Evolutionary conservation across 1,284 basidiomycete genomes (phyloP).

Genomic region (Ganoderma boninense): DNA sequence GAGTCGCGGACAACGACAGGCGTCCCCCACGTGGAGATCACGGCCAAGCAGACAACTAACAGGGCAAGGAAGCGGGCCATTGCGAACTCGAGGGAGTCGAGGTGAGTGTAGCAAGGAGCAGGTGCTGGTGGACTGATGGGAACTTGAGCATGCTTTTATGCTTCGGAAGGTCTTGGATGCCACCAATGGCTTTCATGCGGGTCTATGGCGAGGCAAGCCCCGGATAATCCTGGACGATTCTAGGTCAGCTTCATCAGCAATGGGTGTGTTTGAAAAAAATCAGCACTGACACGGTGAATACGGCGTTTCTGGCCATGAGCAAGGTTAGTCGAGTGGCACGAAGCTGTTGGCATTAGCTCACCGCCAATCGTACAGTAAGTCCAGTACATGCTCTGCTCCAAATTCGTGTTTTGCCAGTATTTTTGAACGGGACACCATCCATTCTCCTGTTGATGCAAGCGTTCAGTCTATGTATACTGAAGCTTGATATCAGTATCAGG

Average conservation of each 20-base stretch:
- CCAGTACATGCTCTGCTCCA: background rate
- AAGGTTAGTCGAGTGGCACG: background rate
- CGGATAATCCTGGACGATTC: background rate
- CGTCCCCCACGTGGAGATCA: background rate
- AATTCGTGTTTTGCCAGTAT: too few species aligned
- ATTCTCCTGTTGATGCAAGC: too few species aligned
- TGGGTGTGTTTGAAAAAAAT: background rate
- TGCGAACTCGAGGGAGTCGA: background rate
- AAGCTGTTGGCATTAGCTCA: background rate
- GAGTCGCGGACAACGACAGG: constrained; percentile 1
- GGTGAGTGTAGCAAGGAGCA: background rate
- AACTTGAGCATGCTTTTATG: background rate
- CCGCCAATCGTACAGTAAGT: background rate
- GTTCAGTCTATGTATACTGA: too few species aligned
- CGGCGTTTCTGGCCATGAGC: too few species aligned
- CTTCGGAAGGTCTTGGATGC: background rate
- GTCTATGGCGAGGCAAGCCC: background rate
- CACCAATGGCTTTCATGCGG: too few species aligned
- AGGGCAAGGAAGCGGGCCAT: background rate
- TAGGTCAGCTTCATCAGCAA: background rate
- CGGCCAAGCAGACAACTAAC: background rate
- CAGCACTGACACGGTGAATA: background rate
- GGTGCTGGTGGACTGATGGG: background rate
- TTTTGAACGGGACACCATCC: too few species aligned
- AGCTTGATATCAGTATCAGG: too few species aligned